Percentiles rank a stretch among this genome's conserved stretches.
phyloP scores from a whole-genome alignment of 2,329 filamentous ascomycete genomes.

The Teratosphaeria pseudoeucalypti region DNA sequence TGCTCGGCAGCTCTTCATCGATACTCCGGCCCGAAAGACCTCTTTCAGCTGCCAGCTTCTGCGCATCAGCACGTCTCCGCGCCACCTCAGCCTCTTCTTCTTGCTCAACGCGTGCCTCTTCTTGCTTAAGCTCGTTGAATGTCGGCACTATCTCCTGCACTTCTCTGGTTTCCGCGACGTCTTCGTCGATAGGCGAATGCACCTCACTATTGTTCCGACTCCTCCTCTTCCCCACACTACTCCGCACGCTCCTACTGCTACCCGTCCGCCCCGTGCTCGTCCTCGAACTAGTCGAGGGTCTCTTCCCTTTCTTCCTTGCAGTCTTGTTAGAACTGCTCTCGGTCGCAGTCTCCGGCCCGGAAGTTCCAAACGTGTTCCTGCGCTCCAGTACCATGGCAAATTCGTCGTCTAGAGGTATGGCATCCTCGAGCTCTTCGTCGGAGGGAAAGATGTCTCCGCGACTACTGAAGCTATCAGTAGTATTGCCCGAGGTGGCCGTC shows the following conservation, averaged over 20 bases:
- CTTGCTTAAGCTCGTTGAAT: constrained; percentile 44
- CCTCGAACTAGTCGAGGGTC: neutral
- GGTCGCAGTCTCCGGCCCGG: constrained; percentile 18
- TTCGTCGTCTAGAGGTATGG: constrained; percentile 84
- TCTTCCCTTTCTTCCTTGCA: neutral
- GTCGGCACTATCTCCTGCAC: constrained; percentile 30
- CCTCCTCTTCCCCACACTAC: neutral
- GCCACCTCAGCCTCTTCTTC: constrained; percentile 48
- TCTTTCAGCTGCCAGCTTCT: constrained; percentile 43
- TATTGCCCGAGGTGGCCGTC: constrained; percentile 69
- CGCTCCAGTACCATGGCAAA: constrained; percentile 75
- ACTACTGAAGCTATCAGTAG: constrained; percentile 76
- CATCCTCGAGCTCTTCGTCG: constrained; percentile 70
- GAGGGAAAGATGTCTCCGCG: constrained; percentile 85
- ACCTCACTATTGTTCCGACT: neutral
- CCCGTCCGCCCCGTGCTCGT: neutral
- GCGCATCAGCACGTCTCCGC: constrained; percentile 45
- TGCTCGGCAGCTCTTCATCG: constrained; percentile 13
- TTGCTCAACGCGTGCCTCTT: constrained; percentile 44
- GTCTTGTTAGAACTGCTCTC: neutral
- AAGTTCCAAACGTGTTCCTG: constrained; percentile 38
- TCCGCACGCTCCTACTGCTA: neutral
- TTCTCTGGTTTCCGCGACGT: neutral
- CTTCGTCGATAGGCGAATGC: neutral
- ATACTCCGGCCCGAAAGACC: constrained; percentile 32